Evolutionary conservation across 2,329 filamentous ascomycete species (phyloP), one percentile per base, ranked within the genome.

Genomic region (Aureobasidium sp.): DNA sequence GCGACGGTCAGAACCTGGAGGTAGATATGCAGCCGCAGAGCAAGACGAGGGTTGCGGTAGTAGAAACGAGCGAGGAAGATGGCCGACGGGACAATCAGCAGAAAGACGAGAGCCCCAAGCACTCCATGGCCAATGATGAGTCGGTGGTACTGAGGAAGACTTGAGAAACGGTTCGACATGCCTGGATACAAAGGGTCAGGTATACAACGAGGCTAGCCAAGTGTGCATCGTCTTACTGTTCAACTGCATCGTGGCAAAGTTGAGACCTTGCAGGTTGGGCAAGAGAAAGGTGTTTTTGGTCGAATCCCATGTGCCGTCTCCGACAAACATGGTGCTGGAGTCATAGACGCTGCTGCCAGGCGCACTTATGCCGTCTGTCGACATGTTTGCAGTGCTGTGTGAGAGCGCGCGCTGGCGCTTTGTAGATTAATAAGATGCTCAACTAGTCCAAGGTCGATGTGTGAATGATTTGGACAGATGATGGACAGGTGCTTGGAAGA

Each of bases 261-360:
- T 88, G 58, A 88, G 70, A 7, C 86, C 86, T 62, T 84, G 75
- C 40, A 93, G 72, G 63, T 90, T 90, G 30, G 88, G 88, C 48
- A 93, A 71, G 51, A 93, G 72, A 66, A 91, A 93, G 16, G 79
- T 83, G 64, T 90, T 88, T 65, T 84, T 84, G 55, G 78, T 75
- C 54, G 85, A 84, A 63, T 90, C 85, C 87, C 88, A 93, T 29
- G 88, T 91, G 19, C 88, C 88, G 66, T 91, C 88, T 58, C 87
- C 87, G 14, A 91, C 86, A 53, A 74, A 77, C 76, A 90, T 75
- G n/a, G 83, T 87, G 63, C 83, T 76, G 48, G 85, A 89, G 61
- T 78, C 76, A 70, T 91, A 91, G 59, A 77, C 80, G 66, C 81
- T 84, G 68, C 82, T 81, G 64, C 87, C 87, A 45, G 87, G 79